These are phyloP conservation scores for Sporothrix humicola DNA, from an alignment of 2,329 filamentous ascomycete species.

Conservation along the genomic window DNA sequence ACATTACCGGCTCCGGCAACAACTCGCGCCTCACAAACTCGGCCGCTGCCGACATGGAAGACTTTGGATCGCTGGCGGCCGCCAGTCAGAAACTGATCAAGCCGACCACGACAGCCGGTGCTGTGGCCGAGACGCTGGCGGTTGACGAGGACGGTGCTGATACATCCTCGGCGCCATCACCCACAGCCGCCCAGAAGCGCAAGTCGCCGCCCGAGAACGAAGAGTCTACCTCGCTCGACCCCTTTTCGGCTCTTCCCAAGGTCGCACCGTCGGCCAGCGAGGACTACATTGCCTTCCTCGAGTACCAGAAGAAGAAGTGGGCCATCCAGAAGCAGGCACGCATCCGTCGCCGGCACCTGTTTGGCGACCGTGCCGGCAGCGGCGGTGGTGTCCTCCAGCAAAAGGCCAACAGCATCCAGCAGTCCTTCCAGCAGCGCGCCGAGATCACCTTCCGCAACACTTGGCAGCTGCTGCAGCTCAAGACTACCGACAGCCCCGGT, in stretches of 20 bases:
- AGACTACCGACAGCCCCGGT: conserved; percentile 80
- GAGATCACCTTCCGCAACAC: conserved; percentile 88
- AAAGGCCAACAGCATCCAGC: conserved; percentile 66
- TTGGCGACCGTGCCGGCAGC: conserved; percentile 75
- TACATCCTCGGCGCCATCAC: conserved; percentile 42
- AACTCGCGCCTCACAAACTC: conserved; percentile 45
- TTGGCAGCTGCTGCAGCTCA: conserved; percentile 92
- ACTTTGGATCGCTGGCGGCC: conserved; percentile 62
- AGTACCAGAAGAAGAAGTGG: conserved; percentile 99
- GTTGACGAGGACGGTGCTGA: neutral
- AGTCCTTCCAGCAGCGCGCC: conserved; percentile 87
- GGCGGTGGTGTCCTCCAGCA: conserved; percentile 17
- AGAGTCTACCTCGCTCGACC: conserved; percentile 64
- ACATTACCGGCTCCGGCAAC: conserved; percentile 68
- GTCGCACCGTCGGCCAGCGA: conserved; percentile 83
- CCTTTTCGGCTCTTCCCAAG: conserved; percentile 80
- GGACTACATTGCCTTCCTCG: conserved; percentile 85
- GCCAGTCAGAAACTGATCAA: conserved; percentile 63
- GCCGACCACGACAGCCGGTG: conserved; percentile 62
- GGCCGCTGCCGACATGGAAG: conserved; percentile 71
- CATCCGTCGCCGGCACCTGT: conserved; percentile 83
- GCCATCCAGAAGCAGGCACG: conserved; percentile 94
- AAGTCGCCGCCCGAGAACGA: conserved; percentile 71
- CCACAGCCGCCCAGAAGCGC: conserved; percentile 65
- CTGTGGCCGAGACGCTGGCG: conserved; percentile 51